Evolutionary conservation across 2,329 filamentous ascomycete species (phyloP), one percentile per base, ranked within the genome.

Genomic region (Penicillium nordicum): DNA sequence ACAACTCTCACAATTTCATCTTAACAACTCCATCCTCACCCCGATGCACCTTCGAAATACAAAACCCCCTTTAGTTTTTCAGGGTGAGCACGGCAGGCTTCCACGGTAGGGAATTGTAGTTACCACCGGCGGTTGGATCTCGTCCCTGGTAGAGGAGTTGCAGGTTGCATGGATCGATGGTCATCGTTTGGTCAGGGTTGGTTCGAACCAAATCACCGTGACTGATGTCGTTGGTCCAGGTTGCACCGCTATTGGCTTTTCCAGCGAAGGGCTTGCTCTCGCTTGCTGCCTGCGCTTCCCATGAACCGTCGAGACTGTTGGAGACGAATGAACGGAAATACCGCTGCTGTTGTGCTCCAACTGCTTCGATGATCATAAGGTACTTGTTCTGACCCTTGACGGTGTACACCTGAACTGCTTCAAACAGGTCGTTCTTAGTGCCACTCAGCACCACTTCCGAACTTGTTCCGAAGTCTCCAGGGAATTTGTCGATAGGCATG

Each of bases 291-390:
- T 87, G 80, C 8, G 78, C 60, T 0, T 82, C 84, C 85, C 85
- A 88, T 4, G 68, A 50, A 6, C 85, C 85, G 32, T 68, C 66
- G 7, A 88, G 76, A 63, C 75, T 81, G 41, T 74, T 78, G 12
- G 86, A 81, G 0, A 83, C 87, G 75, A 84, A 88, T 0, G 84
- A 87, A 55, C 85, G 84, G 80, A 88, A 88, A 72, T 82, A 88
- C 3, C 85, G 79, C 5, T 7, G 37, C 0, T 84, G 84, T 29
- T 77, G 72, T 0, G 69, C 30, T 0, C 85, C 85, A 42, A 83
- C 81, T 0, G 83, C 76, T 70, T 88, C 86, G 34, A 88, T 84
- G 12, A 88, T 80, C 83, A 88, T 87, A 54, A 88, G 80, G 70
- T 88, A 88, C 61, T 80, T 72, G 59, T 75, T 76, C 62, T 80